Evolutionary conservation across 495 filamentous ascomycete species (phyloP), one percentile per base, ranked within the genome.

Genomic region (Lasiosphaeria hispida): DNA sequence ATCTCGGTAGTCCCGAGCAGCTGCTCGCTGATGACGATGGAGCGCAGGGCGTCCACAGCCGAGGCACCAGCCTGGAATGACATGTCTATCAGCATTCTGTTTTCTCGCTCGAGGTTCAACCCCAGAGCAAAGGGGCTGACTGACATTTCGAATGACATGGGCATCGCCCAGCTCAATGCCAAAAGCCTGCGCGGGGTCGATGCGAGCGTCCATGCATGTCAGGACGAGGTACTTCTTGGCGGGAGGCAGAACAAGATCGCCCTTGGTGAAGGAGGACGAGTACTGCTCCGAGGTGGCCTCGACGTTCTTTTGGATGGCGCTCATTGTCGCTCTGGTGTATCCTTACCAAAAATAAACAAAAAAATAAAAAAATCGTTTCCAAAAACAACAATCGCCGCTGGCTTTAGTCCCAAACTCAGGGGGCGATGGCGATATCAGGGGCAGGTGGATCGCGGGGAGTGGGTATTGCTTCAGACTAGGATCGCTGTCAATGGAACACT

Each of bases 161-260:
- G 90, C 89, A 57, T 89, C 85, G 15, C 89, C 89, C 41, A 91
- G 81, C 50, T 80, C 70, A 52, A 93, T 86, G n/a, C 86, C 87
- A 56, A 89, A 86, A 6, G 88, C 90, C 3, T 76, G 66, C 2
- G 84, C 80, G 0, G 88, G 81, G 61, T 92, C 86, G 59, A 96
- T 85, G 10, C 91, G 84, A 1, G 90, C 88, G 64, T 95, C 90
- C 89, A 93, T 94, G 73, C 91, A 95, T 3, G 89, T 90, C 38
- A 80, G 61, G 35, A 88, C 74, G 10, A 81, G 74, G 61, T 86
- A 87, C 61, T 85, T 79, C 76, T 90, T 89, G 14, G 84, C 80
- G 0, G 90, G 90, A 1, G 88, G 88, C 6, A 91, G 80, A n/a
- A 81, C 75, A 0, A 93, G 79, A 48, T 85, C 45, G 11, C 87